phyloP scores from a whole-genome alignment of 176 grass and related monocot species.

The Hyparrhenia diplandra region DNA sequence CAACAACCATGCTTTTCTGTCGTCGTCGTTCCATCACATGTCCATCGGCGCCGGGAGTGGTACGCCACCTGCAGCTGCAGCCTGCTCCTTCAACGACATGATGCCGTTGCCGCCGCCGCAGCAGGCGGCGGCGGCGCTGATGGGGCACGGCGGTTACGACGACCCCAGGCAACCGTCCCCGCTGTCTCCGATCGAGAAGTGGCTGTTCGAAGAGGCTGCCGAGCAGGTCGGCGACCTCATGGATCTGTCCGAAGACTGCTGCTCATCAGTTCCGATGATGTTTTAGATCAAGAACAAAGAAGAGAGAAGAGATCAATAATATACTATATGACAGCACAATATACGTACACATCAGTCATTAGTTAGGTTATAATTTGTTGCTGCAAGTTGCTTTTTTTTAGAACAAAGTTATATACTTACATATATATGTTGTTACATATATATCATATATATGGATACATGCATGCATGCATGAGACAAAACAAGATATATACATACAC shows the following conservation, averaged over 20 bases:
- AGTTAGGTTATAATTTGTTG: conserved; percentile 13
- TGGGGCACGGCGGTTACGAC: not conserved
- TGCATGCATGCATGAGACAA: not conserved
- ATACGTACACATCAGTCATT: not conserved
- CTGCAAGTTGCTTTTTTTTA: not conserved
- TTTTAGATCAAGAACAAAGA: conserved; percentile 17
- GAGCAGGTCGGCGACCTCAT: conserved; percentile 53
- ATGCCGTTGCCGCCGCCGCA: conserved; percentile 5
- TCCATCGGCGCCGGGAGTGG: not conserved
- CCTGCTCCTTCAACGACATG: not conserved
- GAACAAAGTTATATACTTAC: not conserved
- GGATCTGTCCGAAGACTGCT: conserved; percentile 40
- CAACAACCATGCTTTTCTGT: not conserved
- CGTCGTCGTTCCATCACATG: conserved; percentile 9
- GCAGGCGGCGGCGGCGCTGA: not conserved
- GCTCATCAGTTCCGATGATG: conserved; percentile 44
- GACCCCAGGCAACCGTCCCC: conserved; percentile 25
- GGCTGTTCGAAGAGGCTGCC: conserved; percentile 63
- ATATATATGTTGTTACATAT: not conserved
- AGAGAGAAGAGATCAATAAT: not conserved
- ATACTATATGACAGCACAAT: not conserved
- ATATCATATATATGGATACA: not conserved
- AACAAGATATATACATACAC: not conserved
- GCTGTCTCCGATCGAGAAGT: conserved; percentile 67
- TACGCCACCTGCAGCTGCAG: not conserved